Evolutionary conservation across 805 yeast species (phyloP).

Genomic region (Candida sonorensis): DNA sequence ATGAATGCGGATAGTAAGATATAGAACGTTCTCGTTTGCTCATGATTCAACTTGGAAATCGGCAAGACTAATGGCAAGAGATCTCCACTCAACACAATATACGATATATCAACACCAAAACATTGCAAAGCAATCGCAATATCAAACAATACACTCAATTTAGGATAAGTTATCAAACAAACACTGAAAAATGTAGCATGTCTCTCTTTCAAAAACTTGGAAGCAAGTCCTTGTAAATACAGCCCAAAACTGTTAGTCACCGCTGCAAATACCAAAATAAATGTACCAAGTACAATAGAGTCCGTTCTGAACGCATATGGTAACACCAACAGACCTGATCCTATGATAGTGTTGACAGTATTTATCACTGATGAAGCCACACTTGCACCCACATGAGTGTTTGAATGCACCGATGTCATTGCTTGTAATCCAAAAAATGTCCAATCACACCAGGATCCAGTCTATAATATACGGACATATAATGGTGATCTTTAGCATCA

Average conservation of each 20-base stretch:
- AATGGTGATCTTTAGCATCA: too few species aligned
- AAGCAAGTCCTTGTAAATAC: conserved; percentile 52
- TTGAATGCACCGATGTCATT: not conserved
- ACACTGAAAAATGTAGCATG: conserved; percentile 67
- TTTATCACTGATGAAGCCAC: conserved; percentile 55
- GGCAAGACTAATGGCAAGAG: conserved; percentile 52
- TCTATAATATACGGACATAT: too few species aligned
- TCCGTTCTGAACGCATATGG: conserved; percentile 68
- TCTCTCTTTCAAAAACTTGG: conserved; percentile 49
- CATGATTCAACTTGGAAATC: conserved; percentile 28
- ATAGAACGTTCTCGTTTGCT: conserved; percentile 39
- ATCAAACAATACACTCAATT: conserved; percentile 64
- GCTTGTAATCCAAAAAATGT: too few species aligned
- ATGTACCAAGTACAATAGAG: conserved; percentile 52
- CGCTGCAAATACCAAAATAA: conserved; percentile 55
- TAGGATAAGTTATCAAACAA: conserved; percentile 67
- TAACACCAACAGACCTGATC: conserved; percentile 74
- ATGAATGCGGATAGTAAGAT: conserved; percentile 45
- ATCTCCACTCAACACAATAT: conserved; percentile 71
- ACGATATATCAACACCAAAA: conserved; percentile 70
- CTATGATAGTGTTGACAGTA: conserved; percentile 69
- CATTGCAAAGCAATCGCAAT: conserved; percentile 70
- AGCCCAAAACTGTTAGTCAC: conserved; percentile 62
- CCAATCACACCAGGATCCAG: too few species aligned
- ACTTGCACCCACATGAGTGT: conserved; percentile 39